Evolutionary conservation across 495 filamentous ascomycete species (phyloP).

Genomic region (Daldinia childiae): DNA sequence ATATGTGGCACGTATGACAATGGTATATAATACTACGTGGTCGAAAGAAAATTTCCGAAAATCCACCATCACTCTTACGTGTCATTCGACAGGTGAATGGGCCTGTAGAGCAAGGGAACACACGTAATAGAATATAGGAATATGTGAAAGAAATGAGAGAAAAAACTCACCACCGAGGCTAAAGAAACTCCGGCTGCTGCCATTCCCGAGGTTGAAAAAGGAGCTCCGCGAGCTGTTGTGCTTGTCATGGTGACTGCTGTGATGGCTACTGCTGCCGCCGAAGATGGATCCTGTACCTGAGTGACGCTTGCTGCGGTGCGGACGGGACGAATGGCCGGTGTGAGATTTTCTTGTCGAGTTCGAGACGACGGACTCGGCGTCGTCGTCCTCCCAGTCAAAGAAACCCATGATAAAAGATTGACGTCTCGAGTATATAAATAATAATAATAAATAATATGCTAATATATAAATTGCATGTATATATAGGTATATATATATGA

Average conservation of each 20-base stretch:
- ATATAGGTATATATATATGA: conserved; percentile 17
- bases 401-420: conserved; percentile 48
- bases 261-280: conserved; percentile 45
- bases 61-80: background rate
- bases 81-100: conserved; percentile 45
- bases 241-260: conserved; percentile 46
- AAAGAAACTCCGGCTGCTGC: conserved; percentile 56
- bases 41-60: background rate
- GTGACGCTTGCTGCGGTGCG: conserved; percentile 43
- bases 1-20: conserved; percentile 1
- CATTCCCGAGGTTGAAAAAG: conserved; percentile 62
- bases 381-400: conserved; percentile 55
- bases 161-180: conserved; percentile 61
- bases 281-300: conserved; percentile 47
- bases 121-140: conserved; percentile 65
- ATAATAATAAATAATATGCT: conserved; percentile 1
- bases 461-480: conserved; percentile 9
- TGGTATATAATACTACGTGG: background rate
- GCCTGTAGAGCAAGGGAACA: conserved; percentile 63
- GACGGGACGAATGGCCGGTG: conserved; percentile 46
- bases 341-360: conserved; percentile 50
- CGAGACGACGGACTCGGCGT: conserved; percentile 54
- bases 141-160: conserved; percentile 39
- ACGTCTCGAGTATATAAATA: conserved; percentile 4
- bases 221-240: conserved; percentile 59